phyloP scores from a whole-genome alignment of 257 asterid genomes.

The Cynanchum wilfordii region DNA sequence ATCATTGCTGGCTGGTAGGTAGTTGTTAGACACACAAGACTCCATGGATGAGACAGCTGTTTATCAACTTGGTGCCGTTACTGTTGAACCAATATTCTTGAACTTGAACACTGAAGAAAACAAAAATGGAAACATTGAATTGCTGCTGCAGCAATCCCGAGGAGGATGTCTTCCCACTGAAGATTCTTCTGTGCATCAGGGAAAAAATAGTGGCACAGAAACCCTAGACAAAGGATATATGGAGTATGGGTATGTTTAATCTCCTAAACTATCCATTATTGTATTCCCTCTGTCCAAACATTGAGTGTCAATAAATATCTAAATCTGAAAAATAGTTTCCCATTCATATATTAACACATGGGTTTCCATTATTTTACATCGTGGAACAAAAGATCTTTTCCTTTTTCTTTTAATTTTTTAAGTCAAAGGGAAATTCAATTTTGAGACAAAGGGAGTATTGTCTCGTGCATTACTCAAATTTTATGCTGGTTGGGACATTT shows the following conservation, averaged over 20 bases:
- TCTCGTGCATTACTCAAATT: not conserved
- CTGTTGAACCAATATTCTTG: slow-evolving; percentile 26
- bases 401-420: not conserved
- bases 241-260: slow-evolving; percentile 61
- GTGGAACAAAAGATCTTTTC: too few relatives aligned
- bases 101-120: slow-evolving; percentile 22
- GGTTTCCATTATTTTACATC: not conserved
- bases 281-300: not conserved
- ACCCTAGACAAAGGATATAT: slow-evolving; percentile 53
- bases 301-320: not conserved
- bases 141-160: slow-evolving; percentile 21
- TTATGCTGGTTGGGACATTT: not conserved
- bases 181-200: slow-evolving; percentile 20
- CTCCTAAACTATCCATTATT: not conserved
- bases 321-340: not conserved
- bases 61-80: slow-evolving; percentile 33
- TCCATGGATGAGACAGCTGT: slow-evolving; percentile 49
- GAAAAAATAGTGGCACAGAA: slow-evolving; percentile 27
- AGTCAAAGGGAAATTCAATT: not conserved
- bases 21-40: slow-evolving; percentile 28
- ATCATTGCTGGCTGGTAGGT: slow-evolving; percentile 32
- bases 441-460: not conserved
- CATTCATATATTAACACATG: not conserved
- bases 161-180: slow-evolving; percentile 23
- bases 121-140: slow-evolving; percentile 17